Percentiles rank a stretch among this genome's conserved stretches.
Conservation (phyloP, 2,329 filamentous ascomycete genomes). For the Ophiosphaerella korrae region DNA sequence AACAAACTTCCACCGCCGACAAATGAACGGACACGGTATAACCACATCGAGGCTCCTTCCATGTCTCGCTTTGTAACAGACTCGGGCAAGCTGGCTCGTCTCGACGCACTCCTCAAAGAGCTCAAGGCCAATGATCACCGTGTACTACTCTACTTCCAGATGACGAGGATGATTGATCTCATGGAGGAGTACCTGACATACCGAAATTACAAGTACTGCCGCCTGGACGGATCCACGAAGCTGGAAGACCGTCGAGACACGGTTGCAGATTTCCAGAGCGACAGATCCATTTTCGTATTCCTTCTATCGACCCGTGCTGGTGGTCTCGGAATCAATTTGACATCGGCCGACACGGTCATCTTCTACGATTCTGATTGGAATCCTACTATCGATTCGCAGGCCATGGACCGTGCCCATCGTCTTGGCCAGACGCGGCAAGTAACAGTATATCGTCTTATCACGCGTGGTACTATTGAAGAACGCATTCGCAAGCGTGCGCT, state of each 20-base stretch:
- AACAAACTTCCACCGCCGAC: conserved; percentile 77
- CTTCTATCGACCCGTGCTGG: conserved; percentile 93
- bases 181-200: conserved; percentile 99
- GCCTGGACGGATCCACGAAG: conserved; percentile 95
- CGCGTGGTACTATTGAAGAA: conserved; percentile 94
- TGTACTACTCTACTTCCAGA: conserved; percentile 98
- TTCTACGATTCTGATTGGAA: conserved; percentile 99
- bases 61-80: conserved; percentile 98
- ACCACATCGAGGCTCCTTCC: conserved; percentile 88
- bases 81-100: conserved; percentile 90
- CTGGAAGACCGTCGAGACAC: conserved; percentile 96
- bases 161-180: conserved; percentile 99
- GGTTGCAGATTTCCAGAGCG: conserved; percentile 93
- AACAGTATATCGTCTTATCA: conserved; percentile 96
- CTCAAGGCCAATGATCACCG: conserved; percentile 93
- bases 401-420: conserved; percentile 98
- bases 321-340: conserved; percentile 97
- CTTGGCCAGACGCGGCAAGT: conserved; percentile 95
- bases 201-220: conserved; percentile 98
- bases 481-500: conserved; percentile 94
- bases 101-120: conserved; percentile 84
- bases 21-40: conserved; percentile 82
- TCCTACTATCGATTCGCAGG: conserved; percentile 96
- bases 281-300: conserved; percentile 96
- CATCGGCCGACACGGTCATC: conserved; percentile 95